These are phyloP conservation scores for Populus nigra DNA, from an alignment of 345 rosid species.

Conservation along the genomic window DNA sequence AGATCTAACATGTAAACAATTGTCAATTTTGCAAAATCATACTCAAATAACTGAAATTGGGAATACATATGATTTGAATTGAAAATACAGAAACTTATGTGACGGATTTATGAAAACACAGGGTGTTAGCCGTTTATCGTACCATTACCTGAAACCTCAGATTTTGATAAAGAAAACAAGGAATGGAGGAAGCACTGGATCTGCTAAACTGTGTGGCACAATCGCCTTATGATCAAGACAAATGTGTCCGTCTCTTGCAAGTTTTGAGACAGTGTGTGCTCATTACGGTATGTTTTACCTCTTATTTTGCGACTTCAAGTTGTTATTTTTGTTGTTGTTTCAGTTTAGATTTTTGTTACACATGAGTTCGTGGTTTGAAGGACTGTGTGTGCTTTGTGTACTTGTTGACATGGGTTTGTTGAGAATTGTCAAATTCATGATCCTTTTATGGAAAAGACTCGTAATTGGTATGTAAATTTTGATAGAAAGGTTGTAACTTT, in stretches of 20 bases:
- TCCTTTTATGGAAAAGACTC: not conserved
- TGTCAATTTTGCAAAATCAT: too few species aligned
- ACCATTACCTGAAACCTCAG: slow-evolving; percentile 1
- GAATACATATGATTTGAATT: too few species aligned
- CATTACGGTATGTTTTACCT: slow-evolving; percentile 44
- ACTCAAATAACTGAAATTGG: too few species aligned
- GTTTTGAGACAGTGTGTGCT: slow-evolving; percentile 65
- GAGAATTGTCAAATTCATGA: not conserved
- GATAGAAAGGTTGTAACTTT: not conserved
- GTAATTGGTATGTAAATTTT: not conserved
- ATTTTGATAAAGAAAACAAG: not conserved
- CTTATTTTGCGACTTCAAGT: not conserved
- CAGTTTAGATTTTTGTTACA: not conserved
- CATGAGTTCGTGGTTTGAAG: not conserved
- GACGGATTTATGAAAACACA: too few species aligned
- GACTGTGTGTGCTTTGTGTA: not conserved
- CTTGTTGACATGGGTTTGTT: not conserved
- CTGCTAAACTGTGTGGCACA: slow-evolving; percentile 82
- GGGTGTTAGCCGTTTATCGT: not conserved
- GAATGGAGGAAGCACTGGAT: slow-evolving; percentile 58
- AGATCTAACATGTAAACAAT: too few species aligned
- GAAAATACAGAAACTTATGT: too few species aligned
- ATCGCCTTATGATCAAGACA: slow-evolving; percentile 60
- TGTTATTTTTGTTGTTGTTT: not conserved
- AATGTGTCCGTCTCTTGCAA: slow-evolving; percentile 53